These are phyloP conservation scores for Xylaria sp. DNA, from an alignment of 2,329 filamentous ascomycete species.

Conservation along the genomic window DNA sequence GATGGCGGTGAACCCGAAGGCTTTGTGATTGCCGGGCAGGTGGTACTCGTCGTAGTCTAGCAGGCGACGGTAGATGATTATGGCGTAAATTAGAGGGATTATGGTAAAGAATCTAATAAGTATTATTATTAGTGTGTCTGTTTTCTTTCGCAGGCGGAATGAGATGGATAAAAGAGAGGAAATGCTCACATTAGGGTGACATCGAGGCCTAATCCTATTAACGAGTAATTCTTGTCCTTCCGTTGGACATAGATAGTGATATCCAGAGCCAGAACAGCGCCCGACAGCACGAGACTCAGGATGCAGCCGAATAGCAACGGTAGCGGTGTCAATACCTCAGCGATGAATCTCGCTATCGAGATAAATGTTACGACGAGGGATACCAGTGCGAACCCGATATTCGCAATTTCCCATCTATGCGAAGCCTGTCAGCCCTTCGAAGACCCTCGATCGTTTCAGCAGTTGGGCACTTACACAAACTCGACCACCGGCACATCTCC, in stretches of 20 bases:
- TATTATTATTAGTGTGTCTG: background rate
- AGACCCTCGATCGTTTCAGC: background rate
- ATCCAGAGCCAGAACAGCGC: constrained; percentile 62
- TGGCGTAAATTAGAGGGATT: constrained; percentile 59
- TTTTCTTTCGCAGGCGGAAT: constrained; percentile 8
- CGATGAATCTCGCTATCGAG: constrained; percentile 59
- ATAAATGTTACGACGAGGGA: constrained; percentile 59
- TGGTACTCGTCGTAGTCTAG: constrained; percentile 62
- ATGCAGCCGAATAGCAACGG: constrained; percentile 64
- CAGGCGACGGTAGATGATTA: constrained; percentile 60
- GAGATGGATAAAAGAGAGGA: background rate
- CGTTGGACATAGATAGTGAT: constrained; percentile 61
- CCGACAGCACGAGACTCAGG: constrained; percentile 61
- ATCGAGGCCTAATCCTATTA: constrained; percentile 62
- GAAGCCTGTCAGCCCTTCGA: constrained; percentile 2
- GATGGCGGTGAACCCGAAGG: constrained; percentile 56
- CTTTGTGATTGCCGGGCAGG: constrained; percentile 61
- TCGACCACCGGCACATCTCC: constrained; percentile 58
- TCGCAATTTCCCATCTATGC: constrained; percentile 64
- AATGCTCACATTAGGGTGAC: constrained; percentile 59
- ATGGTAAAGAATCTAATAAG: constrained; percentile 55
- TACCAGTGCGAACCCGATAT: constrained; percentile 61
- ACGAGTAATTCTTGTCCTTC: constrained; percentile 60
- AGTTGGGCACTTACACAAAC: constrained; percentile 59
- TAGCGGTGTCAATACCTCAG: constrained; percentile 65